A percentile compares a stretch with the other conserved stretches of the same genome.
phyloP scores from a whole-genome alignment of 257 asterid genomes.

The Craterostigma plantagineum region DNA sequence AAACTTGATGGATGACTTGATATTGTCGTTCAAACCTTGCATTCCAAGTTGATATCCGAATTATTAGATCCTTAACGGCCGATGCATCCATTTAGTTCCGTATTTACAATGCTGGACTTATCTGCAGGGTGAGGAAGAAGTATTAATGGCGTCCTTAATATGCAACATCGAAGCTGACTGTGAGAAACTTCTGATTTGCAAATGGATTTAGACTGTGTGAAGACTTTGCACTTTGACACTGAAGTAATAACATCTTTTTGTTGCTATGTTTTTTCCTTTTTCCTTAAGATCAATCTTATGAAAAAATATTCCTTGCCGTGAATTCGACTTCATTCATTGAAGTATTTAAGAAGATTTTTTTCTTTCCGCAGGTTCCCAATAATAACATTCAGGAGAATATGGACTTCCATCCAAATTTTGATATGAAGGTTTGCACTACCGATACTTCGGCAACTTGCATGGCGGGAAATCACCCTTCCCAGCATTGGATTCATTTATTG shows the following conservation, averaged over 20 bases:
- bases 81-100: background rate
- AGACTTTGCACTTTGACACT: slow-evolving; percentile 62
- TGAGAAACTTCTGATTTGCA: slow-evolving; percentile 74
- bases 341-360: background rate
- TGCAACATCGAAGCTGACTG: slow-evolving; percentile 59
- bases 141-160: slow-evolving; percentile 80
- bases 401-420: slow-evolving; percentile 20
- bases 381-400: slow-evolving; percentile 14
- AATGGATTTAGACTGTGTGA: slow-evolving; percentile 81
- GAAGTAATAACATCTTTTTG: slow-evolving; percentile 35
- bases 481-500: slow-evolving; percentile 53
- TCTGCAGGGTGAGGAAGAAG: slow-evolving; percentile 59
- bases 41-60: background rate
- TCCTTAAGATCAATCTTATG: background rate
- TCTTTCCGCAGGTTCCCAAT: slow-evolving; percentile 25
- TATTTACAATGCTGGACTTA: slow-evolving; percentile 2
- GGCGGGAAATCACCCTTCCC: slow-evolving; percentile 82
- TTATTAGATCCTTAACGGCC: background rate
- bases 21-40: too few species aligned
- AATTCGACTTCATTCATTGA: background rate
- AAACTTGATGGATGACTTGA: slow-evolving; percentile 1
- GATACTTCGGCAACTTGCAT: slow-evolving; percentile 53
- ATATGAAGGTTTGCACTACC: slow-evolving; percentile 23
- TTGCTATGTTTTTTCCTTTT: background rate
- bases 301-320: background rate